These are phyloP conservation scores for Rhinocladiella similis DNA, from an alignment of 2,329 filamentous ascomycete genomes.

Conservation along the genomic window DNA sequence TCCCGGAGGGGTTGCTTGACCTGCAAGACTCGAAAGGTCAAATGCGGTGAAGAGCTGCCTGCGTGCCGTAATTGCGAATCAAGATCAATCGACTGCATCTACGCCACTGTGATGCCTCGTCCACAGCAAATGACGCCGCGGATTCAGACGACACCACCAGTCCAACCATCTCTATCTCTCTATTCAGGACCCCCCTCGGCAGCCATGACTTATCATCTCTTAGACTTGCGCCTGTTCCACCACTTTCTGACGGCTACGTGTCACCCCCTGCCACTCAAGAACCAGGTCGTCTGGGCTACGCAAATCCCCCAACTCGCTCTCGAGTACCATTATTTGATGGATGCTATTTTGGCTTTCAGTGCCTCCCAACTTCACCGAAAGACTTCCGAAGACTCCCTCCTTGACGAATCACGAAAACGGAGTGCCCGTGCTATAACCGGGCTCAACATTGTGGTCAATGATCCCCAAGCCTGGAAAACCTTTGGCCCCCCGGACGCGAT, in stretches of 20 bases:
- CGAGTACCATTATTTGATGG: conserved; percentile 66
- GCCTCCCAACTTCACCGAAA: conserved; percentile 59
- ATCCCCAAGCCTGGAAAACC: no score
- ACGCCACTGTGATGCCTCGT: background rate
- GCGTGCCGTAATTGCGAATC: conserved; percentile 3
- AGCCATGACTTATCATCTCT: background rate
- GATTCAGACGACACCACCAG: no score
- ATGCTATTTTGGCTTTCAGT: conserved; percentile 66
- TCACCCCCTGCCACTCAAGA: conserved; percentile 64
- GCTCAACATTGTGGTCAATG: no score
- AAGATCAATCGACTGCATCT: conserved; percentile 1
- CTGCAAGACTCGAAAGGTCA: conserved; percentile 12
- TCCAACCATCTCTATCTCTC: background rate
- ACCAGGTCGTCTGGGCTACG: conserved; percentile 65
- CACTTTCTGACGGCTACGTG: conserved; percentile 54
- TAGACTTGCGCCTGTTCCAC: conserved; percentile 52
- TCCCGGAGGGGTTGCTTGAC: conserved; percentile 14
- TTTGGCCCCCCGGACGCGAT: no score
- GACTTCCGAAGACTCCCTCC: no score
- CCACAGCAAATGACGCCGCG: no score
- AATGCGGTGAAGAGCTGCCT: conserved; percentile 12
- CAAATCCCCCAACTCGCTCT: conserved; percentile 67
- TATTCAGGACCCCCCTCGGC: background rate
- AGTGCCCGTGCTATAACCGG: no score
- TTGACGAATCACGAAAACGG: no score